Percentiles rank a stretch among this genome's conserved stretches.
phyloP scores from a whole-genome alignment of 805 yeast species.

The Lipomyces orientalis region DNA sequence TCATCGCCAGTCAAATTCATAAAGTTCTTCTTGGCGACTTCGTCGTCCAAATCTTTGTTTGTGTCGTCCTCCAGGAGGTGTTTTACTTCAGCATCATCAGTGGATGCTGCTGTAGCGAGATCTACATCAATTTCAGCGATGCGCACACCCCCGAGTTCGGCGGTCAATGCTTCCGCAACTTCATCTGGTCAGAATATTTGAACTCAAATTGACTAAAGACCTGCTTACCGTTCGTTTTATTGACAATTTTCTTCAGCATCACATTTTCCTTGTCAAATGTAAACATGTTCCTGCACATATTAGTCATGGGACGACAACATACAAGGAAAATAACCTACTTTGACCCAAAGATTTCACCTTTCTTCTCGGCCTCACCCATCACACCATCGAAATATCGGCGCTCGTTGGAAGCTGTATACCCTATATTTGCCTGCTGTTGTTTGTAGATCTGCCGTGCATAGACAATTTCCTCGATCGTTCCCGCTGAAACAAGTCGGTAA shows the following conservation, averaged over 20 bases:
- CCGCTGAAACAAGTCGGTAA: slow-evolving; percentile 26
- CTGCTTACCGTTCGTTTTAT: slow-evolving; percentile 22
- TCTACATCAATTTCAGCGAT: slow-evolving; percentile 17
- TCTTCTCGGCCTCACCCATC: slow-evolving; percentile 18
- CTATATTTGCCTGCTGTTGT: slow-evolving; percentile 36
- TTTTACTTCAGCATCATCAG: neutral
- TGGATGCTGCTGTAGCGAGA: neutral
- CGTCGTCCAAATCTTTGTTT: neutral
- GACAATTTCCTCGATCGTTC: slow-evolving; percentile 34
- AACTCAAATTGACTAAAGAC: neutral
- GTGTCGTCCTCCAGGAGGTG: neutral
- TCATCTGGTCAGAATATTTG: neutral
- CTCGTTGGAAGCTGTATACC: slow-evolving; percentile 28
- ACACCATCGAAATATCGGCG: slow-evolving; percentile 34
- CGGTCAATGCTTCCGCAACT: slow-evolving; percentile 29
- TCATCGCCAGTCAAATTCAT: neutral
- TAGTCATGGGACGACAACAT: neutral
- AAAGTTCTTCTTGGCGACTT: neutral
- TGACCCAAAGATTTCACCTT: slow-evolving; percentile 31
- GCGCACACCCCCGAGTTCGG: slow-evolving; percentile 12
- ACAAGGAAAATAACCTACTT: neutral
- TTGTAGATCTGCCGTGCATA: slow-evolving; percentile 35
- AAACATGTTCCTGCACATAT: slow-evolving; percentile 18
- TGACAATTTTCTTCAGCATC: slow-evolving; percentile 22
- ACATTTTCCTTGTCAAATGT: slow-evolving; percentile 6